Evolutionary conservation across 306 rosid genomes (phyloP), one percentile per base, ranked within the genome.

Genomic region (Dryas octopetala): DNA sequence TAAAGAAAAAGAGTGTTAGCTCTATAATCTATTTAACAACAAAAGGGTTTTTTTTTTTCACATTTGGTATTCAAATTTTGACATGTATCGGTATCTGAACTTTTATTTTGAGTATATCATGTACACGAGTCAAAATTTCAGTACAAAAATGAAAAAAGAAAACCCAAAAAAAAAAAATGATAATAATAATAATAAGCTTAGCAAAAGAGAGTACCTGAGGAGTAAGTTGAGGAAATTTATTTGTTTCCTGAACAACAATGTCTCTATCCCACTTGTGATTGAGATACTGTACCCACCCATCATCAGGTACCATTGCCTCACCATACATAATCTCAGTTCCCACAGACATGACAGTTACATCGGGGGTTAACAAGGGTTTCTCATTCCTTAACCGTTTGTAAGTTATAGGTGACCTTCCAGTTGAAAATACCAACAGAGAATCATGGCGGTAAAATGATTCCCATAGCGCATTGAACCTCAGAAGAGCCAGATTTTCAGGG

Each of bases 321-420:
- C 96, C 91, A 73, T 88, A 86, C 28, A 87, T 61, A 71, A 93
- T 93, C 89, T 88, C 98, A 58, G 97, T 93, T 75, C 97, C 98
- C 62, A 93, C 93, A 15, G 96, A 91, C 87, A 76, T 85, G 74
- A 93, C 84, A 13, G 90, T 82, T 43, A 93, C 74, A 76, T 91
- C 98, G 1, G 97, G 98, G 46, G 97, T 93, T 77, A 91, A 49
- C 76, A 93, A 65, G 17, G 98, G 98, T 54, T 70, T 93, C 83
- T 81, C 67, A 70, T 64, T 78, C 80, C 91, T 84, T 53, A 93
- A 67, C 62, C 79, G 79, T 41, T 62, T 4, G 82, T 86, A 90
- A 54, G 81, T 80, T 9, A 89, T 49, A 53, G 88, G 93, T 8
- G 98, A 91, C 72, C 98, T 89, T 75, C 97, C 97, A 11, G 98